Evolutionary conservation across 352 stramenopile species (phyloP).

Genomic region (Peronospora belbahrii): DNA sequence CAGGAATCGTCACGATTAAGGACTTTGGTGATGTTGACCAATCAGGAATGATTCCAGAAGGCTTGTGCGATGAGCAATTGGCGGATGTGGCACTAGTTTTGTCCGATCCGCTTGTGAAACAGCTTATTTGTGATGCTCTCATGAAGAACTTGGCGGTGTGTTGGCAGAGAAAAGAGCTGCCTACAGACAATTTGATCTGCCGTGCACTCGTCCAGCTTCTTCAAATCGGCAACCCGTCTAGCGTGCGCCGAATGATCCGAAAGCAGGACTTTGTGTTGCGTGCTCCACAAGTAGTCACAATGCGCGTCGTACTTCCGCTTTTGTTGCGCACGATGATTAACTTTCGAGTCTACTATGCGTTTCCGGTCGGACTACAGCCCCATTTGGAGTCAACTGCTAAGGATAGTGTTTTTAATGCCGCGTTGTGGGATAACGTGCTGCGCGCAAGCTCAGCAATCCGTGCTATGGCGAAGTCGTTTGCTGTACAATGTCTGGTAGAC

Average conservation of each 20-base stretch:
- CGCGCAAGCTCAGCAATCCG: conserved; percentile 66
- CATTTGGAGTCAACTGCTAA: conserved; percentile 36
- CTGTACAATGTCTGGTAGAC: conserved; percentile 59
- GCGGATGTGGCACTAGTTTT: conserved; percentile 73
- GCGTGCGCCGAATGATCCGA: conserved; percentile 75
- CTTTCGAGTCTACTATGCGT: conserved; percentile 40
- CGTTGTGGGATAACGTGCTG: conserved; percentile 68
- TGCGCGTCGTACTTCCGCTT: conserved; percentile 71
- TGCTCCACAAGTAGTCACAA: conserved; percentile 68
- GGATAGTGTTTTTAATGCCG: conserved; percentile 35
- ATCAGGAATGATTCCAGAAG: conserved; percentile 76
- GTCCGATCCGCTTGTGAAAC: conserved; percentile 69
- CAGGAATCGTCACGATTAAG: conserved; percentile 51
- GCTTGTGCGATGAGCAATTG: conserved; percentile 67
- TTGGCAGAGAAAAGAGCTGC: conserved; percentile 56
- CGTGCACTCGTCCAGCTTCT: conserved; percentile 77
- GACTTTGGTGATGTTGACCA: conserved; percentile 68
- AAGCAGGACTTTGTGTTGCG: conserved; percentile 79
- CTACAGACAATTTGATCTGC: conserved; percentile 76
- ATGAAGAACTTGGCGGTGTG: conserved; percentile 57
- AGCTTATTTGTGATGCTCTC: conserved; percentile 66
- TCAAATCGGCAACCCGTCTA: conserved; percentile 72
- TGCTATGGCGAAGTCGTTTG: conserved; percentile 55
- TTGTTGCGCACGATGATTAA: conserved; percentile 52
- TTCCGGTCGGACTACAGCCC: conserved; percentile 25